Percentiles rank a stretch among this genome's conserved stretches.
Conservation (phyloP, 768 basidiomycete species). For the Pulveroboletus sp. region DNA sequence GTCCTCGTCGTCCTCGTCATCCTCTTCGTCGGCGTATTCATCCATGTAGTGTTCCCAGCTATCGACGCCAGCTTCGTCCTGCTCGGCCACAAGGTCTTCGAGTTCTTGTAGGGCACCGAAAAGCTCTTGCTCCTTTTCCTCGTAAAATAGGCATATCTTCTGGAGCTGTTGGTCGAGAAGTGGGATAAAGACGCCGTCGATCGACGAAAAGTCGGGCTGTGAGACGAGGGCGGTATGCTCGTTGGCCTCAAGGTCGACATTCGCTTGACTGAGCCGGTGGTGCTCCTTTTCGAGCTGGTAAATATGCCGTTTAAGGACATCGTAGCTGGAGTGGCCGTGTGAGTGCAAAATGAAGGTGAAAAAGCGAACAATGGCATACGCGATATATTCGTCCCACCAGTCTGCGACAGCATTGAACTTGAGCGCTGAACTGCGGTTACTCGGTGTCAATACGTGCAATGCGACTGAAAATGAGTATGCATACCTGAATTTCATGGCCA, state of each 20-base stretch:
- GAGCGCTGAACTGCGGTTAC: conserved; percentile 60
- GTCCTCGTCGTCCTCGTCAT: conserved; percentile 60
- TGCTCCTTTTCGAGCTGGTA: conserved; percentile 85
- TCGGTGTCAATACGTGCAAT: background rate
- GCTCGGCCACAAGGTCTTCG: conserved; percentile 52
- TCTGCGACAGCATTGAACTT: conserved; percentile 91
- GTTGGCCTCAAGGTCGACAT: conserved; percentile 62
- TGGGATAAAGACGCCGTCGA: conserved; percentile 64
- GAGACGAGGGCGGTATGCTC: conserved; percentile 58
- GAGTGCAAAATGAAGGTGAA: background rate
- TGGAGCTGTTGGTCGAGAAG: conserved; percentile 79
- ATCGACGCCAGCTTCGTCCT: conserved; percentile 58
- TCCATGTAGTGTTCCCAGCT: conserved; percentile 52
- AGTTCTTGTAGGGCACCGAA: conserved; percentile 55
- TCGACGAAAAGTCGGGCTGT: conserved; percentile 33
- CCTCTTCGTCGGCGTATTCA: conserved; percentile 48
- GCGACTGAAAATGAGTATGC: background rate
- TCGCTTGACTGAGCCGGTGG: conserved; percentile 39
- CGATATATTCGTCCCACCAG: conserved; percentile 92
- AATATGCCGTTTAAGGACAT: conserved; percentile 77
- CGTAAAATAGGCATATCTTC: conserved; percentile 82
- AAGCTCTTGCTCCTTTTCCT: conserved; percentile 70
- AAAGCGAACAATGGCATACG: conserved; percentile 47
- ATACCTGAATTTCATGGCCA: conserved; percentile 38
- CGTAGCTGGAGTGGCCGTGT: conserved; percentile 54